Conservation (phyloP, 805 yeast genomes). For the Wickerhamomyces tratensis region DNA sequence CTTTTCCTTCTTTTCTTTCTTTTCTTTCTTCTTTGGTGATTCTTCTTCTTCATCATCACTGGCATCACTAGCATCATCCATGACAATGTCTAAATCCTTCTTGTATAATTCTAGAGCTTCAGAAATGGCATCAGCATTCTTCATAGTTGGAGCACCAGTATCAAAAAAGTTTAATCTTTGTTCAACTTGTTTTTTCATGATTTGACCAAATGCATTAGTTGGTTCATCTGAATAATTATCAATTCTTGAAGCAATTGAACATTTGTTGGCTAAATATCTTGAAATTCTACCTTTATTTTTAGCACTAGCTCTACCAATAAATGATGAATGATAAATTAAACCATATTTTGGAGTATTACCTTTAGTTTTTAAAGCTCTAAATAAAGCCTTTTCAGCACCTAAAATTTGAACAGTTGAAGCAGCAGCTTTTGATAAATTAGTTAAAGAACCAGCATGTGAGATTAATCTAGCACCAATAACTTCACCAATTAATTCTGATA, state of each 20-base stretch:
- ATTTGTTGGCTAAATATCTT: constrained; percentile 96
- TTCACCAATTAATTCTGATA: constrained; percentile 95
- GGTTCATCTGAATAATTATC: constrained; percentile 97
- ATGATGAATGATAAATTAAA: constrained; percentile 88
- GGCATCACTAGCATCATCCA: constrained; percentile 25
- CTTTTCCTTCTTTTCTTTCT: constrained; percentile 18
- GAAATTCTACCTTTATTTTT: constrained; percentile 99
- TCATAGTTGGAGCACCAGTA: constrained; percentile 94
- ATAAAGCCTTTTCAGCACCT: constrained; percentile 96
- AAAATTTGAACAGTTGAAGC: constrained; percentile 97
- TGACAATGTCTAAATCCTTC: constrained; percentile 36
- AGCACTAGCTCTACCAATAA: constrained; percentile 87
- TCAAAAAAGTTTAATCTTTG: constrained; percentile 94
- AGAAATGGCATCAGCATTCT: constrained; percentile 88
- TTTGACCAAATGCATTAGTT: constrained; percentile 77
- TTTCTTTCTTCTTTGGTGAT: constrained; percentile 15
- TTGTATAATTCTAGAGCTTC: constrained; percentile 70
- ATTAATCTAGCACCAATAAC: constrained; percentile 98
- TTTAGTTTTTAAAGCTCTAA: constrained; percentile 93
- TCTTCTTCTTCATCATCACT: constrained; percentile 23
- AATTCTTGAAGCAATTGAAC: constrained; percentile 97
- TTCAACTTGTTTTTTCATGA: constrained; percentile 94
- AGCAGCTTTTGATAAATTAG: constrained; percentile 94
- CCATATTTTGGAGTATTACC: constrained; percentile 97
- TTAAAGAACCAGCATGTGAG: constrained; percentile 97